A percentile compares a stretch with the other conserved stretches of the same genome.
Conservation (phyloP, 805 yeast species). For the Suhomyces sp. region DNA sequence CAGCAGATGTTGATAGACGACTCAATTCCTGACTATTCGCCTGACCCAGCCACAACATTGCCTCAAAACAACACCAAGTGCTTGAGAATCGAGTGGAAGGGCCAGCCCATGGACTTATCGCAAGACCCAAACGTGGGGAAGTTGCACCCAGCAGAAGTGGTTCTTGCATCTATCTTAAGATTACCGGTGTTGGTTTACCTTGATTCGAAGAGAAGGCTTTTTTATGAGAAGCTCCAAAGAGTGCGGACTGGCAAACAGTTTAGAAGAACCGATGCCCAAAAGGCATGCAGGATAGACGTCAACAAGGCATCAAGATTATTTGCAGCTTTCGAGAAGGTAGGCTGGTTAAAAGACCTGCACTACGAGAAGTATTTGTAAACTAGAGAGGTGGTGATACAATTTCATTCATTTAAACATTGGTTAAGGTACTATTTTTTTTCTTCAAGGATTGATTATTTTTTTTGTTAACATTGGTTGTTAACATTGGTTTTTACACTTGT, state of each 20-base stretch:
- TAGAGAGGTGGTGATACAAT: not conserved
- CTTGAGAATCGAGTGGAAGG: conserved; percentile 94
- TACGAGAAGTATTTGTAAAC: conserved; percentile 34
- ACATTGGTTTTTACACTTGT: not conserved
- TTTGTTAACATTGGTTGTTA: not conserved
- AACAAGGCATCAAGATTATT: conserved; percentile 90
- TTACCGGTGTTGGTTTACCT: conserved; percentile 83
- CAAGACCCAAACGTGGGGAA: conserved; percentile 68
- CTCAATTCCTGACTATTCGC: conserved; percentile 79
- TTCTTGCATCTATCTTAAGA: conserved; percentile 82
- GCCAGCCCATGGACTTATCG: conserved; percentile 90
- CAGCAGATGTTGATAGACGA: conserved; percentile 61
- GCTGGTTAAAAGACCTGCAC: conserved; percentile 81
- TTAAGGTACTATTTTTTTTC: not conserved
- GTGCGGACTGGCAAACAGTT: conserved; percentile 69
- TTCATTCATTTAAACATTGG: no score
- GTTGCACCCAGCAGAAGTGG: conserved; percentile 89
- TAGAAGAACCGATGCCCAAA: conserved; percentile 96
- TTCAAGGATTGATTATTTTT: not conserved
- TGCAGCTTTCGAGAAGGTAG: conserved; percentile 87
- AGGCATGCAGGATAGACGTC: conserved; percentile 95
- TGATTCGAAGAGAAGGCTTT: conserved; percentile 66
- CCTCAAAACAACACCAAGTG: conserved; percentile 66
- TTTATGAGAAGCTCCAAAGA: conserved; percentile 83
- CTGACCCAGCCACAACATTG: conserved; percentile 53